Conservation (phyloP, 176 grass and related monocot species). For the Raddia guianensis region DNA sequence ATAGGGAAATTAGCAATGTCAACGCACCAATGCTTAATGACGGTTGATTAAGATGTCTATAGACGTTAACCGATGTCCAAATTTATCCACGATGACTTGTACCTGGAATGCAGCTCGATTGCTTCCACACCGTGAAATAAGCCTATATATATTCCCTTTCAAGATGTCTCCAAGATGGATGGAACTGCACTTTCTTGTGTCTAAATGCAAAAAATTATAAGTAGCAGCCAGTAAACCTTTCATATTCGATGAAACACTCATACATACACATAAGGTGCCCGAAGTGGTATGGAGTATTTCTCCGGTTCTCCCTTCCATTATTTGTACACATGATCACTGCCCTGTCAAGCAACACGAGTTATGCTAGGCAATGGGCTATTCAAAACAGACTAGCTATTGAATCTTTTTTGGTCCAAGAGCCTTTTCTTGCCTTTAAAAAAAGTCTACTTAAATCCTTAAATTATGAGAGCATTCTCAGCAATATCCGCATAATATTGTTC, state of each 20-base stretch:
- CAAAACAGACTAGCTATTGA: not conserved
- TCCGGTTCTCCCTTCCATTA: not conserved
- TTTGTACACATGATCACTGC: not conserved
- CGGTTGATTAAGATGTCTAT: not conserved
- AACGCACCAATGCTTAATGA: not conserved
- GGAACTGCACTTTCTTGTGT: not conserved
- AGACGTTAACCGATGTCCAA: not conserved
- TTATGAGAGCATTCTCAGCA: too few species aligned
- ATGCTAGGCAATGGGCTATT: not conserved
- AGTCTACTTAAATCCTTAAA: not conserved
- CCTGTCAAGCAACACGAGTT: not conserved
- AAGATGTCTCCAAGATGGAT: not conserved
- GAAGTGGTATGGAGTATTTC: constrained; percentile 5
- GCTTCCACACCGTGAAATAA: not conserved
- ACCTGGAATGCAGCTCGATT: not conserved
- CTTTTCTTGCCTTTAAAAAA: not conserved
- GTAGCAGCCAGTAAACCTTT: not conserved
- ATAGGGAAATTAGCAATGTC: constrained; percentile 31
- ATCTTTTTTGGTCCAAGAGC: not conserved
- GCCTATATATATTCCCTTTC: not conserved
- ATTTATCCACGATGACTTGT: not conserved
- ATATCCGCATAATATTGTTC: too few species aligned
- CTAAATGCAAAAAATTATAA: not conserved
- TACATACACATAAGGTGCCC: not conserved
- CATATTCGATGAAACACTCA: not conserved